Percentiles rank a stretch among this genome's conserved stretches.
Conservation (phyloP, 805 yeast genomes). For the Blastobotrys muscicola region DNA sequence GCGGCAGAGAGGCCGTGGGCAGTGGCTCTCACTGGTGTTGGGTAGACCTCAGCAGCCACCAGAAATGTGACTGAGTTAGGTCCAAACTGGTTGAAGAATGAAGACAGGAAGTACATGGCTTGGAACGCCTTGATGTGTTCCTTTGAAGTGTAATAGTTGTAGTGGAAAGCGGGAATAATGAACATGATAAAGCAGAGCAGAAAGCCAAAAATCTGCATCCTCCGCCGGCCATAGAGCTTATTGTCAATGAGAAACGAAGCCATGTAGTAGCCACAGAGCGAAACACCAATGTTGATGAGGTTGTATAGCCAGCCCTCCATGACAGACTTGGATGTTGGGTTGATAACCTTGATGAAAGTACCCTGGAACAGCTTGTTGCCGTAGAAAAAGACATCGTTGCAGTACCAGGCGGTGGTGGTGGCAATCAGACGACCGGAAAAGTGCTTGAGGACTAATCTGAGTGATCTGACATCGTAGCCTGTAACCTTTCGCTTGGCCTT, state of each 20-base stretch:
- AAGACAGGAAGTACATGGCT: constrained; percentile 49
- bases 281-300: constrained; percentile 39
- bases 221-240: constrained; percentile 43
- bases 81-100: constrained; percentile 60
- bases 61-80: constrained; percentile 57
- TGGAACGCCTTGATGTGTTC: constrained; percentile 29
- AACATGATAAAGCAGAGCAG: constrained; percentile 44
- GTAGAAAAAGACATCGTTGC: constrained; percentile 54
- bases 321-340: constrained; percentile 34
- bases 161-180: constrained; percentile 50
- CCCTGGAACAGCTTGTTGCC: constrained; percentile 47
- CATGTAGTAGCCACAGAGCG: constrained; percentile 56
- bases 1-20: constrained; percentile 64
- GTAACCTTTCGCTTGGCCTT: constrained; percentile 28
- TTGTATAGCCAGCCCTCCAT: constrained; percentile 51
- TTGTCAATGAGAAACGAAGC: constrained; percentile 45
- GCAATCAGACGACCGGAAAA: constrained; percentile 46
- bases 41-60: constrained; percentile 57
- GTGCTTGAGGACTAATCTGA: constrained; percentile 20
- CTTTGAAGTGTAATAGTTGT: constrained; percentile 34
- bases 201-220: constrained; percentile 49
- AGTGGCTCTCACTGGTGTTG: constrained; percentile 55
- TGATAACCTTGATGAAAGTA: constrained; percentile 29
- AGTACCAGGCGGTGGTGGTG: constrained; percentile 51
- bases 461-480: constrained; percentile 28